Base-by-base conservation (phyloP, 192 early-diverging fungal species). In the Coemansia sp. region DNA sequence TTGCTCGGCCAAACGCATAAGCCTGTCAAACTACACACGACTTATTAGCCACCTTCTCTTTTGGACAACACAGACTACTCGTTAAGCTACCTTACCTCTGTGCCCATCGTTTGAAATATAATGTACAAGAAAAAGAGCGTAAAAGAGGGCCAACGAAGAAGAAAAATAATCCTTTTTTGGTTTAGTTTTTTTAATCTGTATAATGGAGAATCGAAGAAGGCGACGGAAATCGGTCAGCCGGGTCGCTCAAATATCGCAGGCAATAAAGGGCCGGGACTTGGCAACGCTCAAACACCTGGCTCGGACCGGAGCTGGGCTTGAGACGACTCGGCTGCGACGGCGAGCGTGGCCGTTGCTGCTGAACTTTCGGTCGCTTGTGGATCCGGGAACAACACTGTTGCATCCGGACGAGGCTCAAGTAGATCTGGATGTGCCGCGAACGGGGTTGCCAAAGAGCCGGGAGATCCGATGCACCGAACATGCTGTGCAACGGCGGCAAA, bases 401-500 rank as follows among this genome's bases (percentile, higher is more conserved):
- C 77, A 80, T 35, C 56, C 61, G 12, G 77, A 80, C 53, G 78
- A 81, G 63, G 43, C 53, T 4, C 78, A 81, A 43, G 61, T 81
- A 2, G 73, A 55, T 21, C 78, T 81, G 55, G 78, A 81, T 38
- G 37, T 75, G 22, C 62, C 45, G 27, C 73, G 78, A 1, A 72
- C 73, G 5, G 29, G 57, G 4, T 29, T 81, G 12, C 73, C 73
- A n/a, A 54, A 57, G 37, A 63, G 69, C 3, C 6, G 47, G 27
- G 73, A 75, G 66, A 57, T 65, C 47, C 63, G 67, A 9, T 45
- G 65, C 25, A 67, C 66, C 64, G 52, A 56, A 4, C 41, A 41
- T 19, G 70, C 73, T 9, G 82, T 78, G 10, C 70, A 61, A 41
- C 71, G 73, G 60, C 81, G 82, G 32, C 86, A 85, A 56, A 53